Evolutionary conservation across 2,329 filamentous ascomycete species (phyloP), one percentile per base, ranked within the genome.

Genomic region (Orbilia brochopaga): DNA sequence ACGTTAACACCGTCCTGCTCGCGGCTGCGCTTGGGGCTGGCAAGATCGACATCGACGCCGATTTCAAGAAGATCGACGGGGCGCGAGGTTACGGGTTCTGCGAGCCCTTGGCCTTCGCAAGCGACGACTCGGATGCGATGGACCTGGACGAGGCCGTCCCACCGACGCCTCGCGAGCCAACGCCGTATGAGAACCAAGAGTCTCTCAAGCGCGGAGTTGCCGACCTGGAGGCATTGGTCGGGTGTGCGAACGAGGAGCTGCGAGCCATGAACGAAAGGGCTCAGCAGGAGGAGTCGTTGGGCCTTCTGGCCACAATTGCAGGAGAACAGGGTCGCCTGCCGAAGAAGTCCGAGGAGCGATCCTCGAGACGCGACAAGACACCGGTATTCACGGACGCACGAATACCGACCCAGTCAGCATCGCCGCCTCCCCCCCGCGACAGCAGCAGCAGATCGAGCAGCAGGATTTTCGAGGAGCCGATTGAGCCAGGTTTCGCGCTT

Each of bases 401-500:
- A 19, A 60, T 65, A 6, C 24, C 40, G n/a, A 24, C 51, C 3
- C 48, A 55, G 10, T 65, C 67, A 15, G 55, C 55, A 17, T 65
- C 67, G 1, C 67, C 67, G 4, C 59, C 60, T 21, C 67, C 60
- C 15, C 64, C 66, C 1, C 60, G 60, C 40, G 55, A 42, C 17
- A 44, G 57, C 44, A 53, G 57, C 10, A 56, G 55, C 13, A 72
- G 67, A 51, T 63, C 67, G 11, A 72, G 60, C 21, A 30, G 11
- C 19, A 59, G 67, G 21, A 21, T 63, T 17, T 13, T 52, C 2
- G 67, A 72, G 15, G 40, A 63, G 17, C 52, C 54, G 2, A 55
- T 55, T 13, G 67, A 72, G 23, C 67, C 67, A 13, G 67, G 67
- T 1, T 72, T 72, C 21, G 67, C 67, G 2, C 60, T 72, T 27